phyloP scores from a whole-genome alignment of 768 basidiomycete genomes.

The Baorangia bicolor region DNA sequence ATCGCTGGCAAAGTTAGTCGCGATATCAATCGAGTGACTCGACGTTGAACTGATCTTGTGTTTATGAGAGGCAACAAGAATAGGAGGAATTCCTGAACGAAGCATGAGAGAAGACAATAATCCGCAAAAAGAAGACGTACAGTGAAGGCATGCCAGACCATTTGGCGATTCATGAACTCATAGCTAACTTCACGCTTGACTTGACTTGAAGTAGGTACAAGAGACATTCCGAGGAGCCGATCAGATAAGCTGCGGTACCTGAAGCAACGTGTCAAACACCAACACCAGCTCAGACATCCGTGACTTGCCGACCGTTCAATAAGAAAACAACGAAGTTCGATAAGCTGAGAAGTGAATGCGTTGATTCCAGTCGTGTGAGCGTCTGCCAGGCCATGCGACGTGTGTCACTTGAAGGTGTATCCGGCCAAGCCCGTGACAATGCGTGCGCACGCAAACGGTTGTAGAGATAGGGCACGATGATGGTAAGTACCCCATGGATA shows the following conservation, averaged over 20 bases:
- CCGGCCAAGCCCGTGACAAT: constrained; percentile 86
- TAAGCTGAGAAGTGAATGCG: constrained; percentile 60
- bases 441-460: constrained; percentile 71
- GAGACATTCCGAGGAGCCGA: constrained; percentile 68
- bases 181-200: constrained; percentile 87
- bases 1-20: constrained; percentile 29
- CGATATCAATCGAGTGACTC: constrained; percentile 39
- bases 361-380: constrained; percentile 65
- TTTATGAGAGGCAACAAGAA: constrained; percentile 88
- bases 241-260: constrained; percentile 88
- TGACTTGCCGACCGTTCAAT: constrained; percentile 76
- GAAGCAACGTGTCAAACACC: constrained; percentile 5
- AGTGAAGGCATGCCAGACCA: constrained; percentile 99
- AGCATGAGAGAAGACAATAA: background rate
- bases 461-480: constrained; percentile 78
- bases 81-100: constrained; percentile 86
- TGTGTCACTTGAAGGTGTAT: constrained; percentile 77
- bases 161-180: constrained; percentile 98
- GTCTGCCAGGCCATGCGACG: constrained; percentile 72
- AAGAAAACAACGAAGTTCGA: constrained; percentile 82
- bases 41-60: constrained; percentile 60
- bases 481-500: constrained; percentile 68
- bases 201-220: constrained; percentile 68
- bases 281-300: background rate
- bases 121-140: constrained; percentile 43